Conservation (phyloP, 139 green algal species). For the Chlamydomonas sp. region DNA sequence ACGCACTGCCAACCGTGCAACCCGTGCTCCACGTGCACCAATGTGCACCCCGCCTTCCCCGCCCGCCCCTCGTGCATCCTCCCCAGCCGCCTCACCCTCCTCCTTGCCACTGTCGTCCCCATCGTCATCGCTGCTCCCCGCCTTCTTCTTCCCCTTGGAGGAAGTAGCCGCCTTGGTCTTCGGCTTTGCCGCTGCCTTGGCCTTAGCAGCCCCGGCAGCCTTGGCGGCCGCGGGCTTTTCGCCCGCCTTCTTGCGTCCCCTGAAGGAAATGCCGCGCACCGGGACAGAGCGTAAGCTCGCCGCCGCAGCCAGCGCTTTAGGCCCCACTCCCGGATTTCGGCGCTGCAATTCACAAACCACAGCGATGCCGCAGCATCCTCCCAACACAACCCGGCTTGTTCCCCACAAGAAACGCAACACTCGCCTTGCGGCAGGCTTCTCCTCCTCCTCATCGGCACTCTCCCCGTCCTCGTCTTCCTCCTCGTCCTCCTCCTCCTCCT, state of each 20-base stretch:
- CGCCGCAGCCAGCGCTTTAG: too few species aligned
- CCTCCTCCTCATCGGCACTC: neutral
- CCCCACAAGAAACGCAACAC: too few species aligned
- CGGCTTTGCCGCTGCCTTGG: neutral
- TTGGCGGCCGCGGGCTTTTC: too few species aligned
- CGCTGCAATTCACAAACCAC: neutral
- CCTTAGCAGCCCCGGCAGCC: neutral
- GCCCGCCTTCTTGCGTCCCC: too few species aligned
- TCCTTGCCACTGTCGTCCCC: neutral
- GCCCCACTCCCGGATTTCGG: neutral
- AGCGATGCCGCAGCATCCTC: too few species aligned
- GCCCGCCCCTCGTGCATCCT: neutral
- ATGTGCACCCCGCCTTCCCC: neutral
- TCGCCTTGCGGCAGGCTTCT: neutral
- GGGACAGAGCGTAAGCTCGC: too few species aligned
- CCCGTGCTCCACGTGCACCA: neutral
- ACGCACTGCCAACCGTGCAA: neutral
- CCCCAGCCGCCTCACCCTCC: neutral
- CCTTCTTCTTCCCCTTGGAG: neutral
- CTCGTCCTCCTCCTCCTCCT: neutral
- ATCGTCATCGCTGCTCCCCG: neutral
- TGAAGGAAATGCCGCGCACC: too few species aligned
- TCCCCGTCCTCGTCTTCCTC: neutral
- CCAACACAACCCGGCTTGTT: too few species aligned
- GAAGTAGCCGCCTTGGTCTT: neutral